phyloP scores from a whole-genome alignment of 1,139 yeast species.

The Debaryomyces singareniensis region DNA sequence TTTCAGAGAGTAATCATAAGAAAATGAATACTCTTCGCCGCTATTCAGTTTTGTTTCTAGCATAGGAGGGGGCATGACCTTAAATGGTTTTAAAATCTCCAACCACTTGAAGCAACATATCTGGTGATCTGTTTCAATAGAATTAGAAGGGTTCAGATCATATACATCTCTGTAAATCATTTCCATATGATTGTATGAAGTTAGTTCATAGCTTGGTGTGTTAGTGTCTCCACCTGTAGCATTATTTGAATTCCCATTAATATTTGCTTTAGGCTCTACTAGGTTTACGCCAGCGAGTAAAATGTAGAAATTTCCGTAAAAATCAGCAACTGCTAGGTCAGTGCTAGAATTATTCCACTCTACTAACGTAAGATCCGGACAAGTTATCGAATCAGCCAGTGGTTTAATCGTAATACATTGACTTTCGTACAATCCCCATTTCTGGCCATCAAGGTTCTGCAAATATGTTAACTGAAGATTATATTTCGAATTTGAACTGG shows the following conservation, averaged over 20 bases:
- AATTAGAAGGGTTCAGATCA: slow-evolving; percentile 12
- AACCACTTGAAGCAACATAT: slow-evolving; percentile 64
- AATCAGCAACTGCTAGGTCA: slow-evolving; percentile 47
- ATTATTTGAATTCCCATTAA: slow-evolving; percentile 2
- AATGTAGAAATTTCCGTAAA: slow-evolving; percentile 44
- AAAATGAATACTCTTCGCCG: slow-evolving; percentile 6
- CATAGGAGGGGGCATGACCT: slow-evolving; percentile 48
- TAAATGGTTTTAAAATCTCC: slow-evolving; percentile 57
- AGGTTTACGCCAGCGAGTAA: slow-evolving; percentile 41
- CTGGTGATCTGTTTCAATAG: slow-evolving; percentile 9
- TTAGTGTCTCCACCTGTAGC: slow-evolving; percentile 2
- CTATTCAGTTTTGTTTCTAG: slow-evolving; percentile 15
- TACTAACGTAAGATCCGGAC: slow-evolving; percentile 27
- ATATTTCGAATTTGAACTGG: slow-evolving; percentile 18
- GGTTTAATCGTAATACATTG: slow-evolving; percentile 30
- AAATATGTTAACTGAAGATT: slow-evolving; percentile 51
- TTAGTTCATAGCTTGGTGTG: slow-evolving; percentile 36
- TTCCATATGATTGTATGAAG: slow-evolving; percentile 42
- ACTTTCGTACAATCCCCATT: slow-evolving; percentile 61
- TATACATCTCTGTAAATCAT: slow-evolving; percentile 36
- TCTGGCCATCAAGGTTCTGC: slow-evolving; percentile 55
- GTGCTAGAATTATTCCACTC: slow-evolving; percentile 49
- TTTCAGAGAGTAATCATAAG: slow-evolving; percentile 49
- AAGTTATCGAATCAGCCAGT: slow-evolving; percentile 23
- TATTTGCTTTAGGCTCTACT: slow-evolving; percentile 12